Percentiles rank a stretch among this genome's conserved stretches.
phyloP scores from a whole-genome alignment of 2,329 filamentous ascomycete genomes.

The Fusarium fracticaudum region DNA sequence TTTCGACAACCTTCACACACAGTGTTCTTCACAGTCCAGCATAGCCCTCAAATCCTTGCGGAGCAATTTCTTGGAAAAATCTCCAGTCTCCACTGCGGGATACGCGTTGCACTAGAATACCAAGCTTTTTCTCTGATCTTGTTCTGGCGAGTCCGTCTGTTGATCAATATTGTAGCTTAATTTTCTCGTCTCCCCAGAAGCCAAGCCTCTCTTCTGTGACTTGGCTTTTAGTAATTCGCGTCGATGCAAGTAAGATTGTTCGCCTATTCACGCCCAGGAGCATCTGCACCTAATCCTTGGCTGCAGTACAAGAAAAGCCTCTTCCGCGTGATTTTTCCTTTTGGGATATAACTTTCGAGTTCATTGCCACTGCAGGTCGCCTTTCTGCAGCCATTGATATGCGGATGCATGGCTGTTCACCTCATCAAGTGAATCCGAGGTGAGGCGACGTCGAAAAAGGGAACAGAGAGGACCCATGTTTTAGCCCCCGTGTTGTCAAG shows the following conservation, averaged over 20 bases:
- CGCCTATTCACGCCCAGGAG: background rate
- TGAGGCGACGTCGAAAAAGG: constrained; percentile 9
- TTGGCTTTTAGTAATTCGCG: constrained; percentile 12
- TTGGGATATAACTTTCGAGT: constrained; percentile 2
- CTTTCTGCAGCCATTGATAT: background rate
- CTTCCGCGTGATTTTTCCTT: background rate
- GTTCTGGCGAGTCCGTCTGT: constrained; percentile 19
- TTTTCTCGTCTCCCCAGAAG: background rate
- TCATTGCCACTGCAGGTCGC: background rate
- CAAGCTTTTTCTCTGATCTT: constrained; percentile 40
- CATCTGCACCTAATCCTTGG: constrained; percentile 4
- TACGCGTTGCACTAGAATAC: constrained; percentile 35
- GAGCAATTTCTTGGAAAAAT: constrained; percentile 31
- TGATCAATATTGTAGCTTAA: constrained; percentile 24
- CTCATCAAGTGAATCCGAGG: background rate
- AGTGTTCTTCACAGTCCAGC: constrained; percentile 31
- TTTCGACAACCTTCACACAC: constrained; percentile 2
- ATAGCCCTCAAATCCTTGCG: constrained; percentile 12
- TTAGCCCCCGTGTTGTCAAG: background rate
- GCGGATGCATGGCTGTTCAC: background rate
- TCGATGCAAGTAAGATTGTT: constrained; percentile 29
- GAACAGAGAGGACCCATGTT: constrained; percentile 13
- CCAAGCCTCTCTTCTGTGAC: constrained; percentile 4
- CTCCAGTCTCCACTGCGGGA: constrained; percentile 35
- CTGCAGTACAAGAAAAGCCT: background rate